Percentiles rank a stretch among this genome's conserved stretches.
These are phyloP conservation scores for Udeniomyces megalosporus DNA, from an alignment of 768 basidiomycete species.

Conservation along the genomic window DNA sequence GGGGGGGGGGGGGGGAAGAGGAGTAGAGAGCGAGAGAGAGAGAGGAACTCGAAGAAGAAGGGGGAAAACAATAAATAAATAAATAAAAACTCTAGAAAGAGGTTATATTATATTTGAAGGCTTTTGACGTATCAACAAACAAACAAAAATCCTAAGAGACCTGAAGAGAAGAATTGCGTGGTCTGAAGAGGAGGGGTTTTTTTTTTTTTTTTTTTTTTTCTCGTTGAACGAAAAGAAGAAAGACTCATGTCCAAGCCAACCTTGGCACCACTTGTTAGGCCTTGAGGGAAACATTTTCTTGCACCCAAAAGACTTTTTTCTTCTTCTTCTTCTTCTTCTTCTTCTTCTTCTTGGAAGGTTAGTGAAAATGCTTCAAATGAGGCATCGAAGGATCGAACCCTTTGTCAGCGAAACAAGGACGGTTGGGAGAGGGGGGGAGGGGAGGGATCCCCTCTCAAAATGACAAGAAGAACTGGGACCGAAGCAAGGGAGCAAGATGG, in stretches of 20 bases:
- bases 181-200: not conserved
- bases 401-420: no score
- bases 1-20: not conserved
- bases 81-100: not conserved
- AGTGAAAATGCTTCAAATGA: not conserved
- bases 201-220: not conserved
- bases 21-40: not conserved
- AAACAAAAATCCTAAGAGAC: not conserved
- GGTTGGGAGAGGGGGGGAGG: no score
- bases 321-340: not conserved
- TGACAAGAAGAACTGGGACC: no score
- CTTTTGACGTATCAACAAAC: not conserved
- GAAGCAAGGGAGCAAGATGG: no score
- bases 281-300: not conserved
- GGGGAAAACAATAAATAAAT: not conserved
- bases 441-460: no score
- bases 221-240: not conserved
- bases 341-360: not conserved
- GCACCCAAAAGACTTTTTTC: not conserved
- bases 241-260: not conserved
- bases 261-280: not conserved
- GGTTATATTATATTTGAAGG: not conserved
- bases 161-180: not conserved
- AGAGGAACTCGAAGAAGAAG: not conserved
- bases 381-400: no score